Conservation (phyloP, 2,329 filamentous ascomycete species). For the Beauveria sp. region DNA sequence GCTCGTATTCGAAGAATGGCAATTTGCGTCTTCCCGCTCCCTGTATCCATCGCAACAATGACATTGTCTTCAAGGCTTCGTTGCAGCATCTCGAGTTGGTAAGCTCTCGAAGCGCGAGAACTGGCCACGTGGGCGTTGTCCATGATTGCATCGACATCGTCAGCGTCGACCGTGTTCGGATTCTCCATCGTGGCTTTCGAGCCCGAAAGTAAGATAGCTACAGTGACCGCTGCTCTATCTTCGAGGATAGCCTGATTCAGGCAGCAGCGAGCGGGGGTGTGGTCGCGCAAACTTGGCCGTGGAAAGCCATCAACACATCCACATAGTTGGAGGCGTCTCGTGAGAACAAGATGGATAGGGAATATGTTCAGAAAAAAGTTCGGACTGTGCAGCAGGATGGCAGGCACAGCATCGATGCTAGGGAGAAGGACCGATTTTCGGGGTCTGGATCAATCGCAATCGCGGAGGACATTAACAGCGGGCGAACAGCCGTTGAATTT, state of each 20-base stretch:
- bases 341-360: not conserved
- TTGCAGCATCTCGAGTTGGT: conserved; percentile 70
- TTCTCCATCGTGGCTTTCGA: not conserved
- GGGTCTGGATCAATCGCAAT: not conserved
- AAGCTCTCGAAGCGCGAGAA: conserved; percentile 45
- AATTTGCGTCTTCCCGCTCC: conserved; percentile 70
- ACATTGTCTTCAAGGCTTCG: conserved; percentile 61
- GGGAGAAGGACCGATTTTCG: too few relatives aligned
- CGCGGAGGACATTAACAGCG: not conserved
- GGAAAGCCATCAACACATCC: not conserved
- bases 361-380: not conserved
- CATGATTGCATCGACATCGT: not conserved
- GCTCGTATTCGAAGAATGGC: conserved; percentile 59
- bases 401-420: not conserved
- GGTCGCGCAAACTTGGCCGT: not conserved
- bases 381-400: not conserved
- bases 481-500: not conserved
- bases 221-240: not conserved
- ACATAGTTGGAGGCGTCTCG: not conserved
- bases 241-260: not conserved
- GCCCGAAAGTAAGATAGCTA: not conserved
- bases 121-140: conserved; percentile 9
- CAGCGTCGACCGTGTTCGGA: too few relatives aligned
- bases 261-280: not conserved
- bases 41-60: conserved; percentile 73